These are phyloP conservation scores for Ogataea wickerhamii DNA, from an alignment of 805 yeast species.

Conservation along the genomic window DNA sequence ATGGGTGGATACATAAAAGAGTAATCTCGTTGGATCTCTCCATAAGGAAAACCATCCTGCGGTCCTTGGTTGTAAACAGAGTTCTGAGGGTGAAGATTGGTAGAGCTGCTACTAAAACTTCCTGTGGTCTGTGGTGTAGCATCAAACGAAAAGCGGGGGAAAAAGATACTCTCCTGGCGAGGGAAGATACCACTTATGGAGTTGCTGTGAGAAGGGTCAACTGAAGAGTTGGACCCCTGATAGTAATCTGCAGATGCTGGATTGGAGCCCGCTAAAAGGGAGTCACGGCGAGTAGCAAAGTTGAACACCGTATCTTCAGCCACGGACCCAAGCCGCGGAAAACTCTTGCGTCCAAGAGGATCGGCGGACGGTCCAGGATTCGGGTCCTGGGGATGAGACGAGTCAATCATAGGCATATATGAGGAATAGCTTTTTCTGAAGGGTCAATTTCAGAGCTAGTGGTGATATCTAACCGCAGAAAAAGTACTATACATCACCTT, in stretches of 20 bases:
- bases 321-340: constrained; percentile 21
- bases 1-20: constrained; percentile 25
- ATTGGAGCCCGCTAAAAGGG: constrained; percentile 22
- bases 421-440: no score
- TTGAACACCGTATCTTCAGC: constrained; percentile 26
- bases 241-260: constrained; percentile 15
- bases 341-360: constrained; percentile 12
- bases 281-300: constrained; percentile 25
- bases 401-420: constrained; percentile 23
- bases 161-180: constrained; percentile 29
- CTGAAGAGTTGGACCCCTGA: constrained; percentile 5
- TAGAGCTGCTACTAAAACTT: constrained; percentile 14
- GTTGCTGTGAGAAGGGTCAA: constrained; percentile 15
- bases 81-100: constrained; percentile 10
- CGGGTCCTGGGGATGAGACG: constrained; percentile 25
- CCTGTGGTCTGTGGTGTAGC: constrained; percentile 14
- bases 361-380: constrained; percentile 17
- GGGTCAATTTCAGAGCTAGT: no score
- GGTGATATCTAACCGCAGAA: no score
- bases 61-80: constrained; percentile 12
- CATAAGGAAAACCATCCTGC: constrained; percentile 23
- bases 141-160: constrained; percentile 30
- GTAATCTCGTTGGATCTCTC: constrained; percentile 27
- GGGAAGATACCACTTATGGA: constrained; percentile 22
- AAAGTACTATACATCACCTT: no score